These are phyloP conservation scores for Physcomitrium patens DNA, from an alignment of 225 moss, liverwort and hornwort species.

Conservation along the genomic window DNA sequence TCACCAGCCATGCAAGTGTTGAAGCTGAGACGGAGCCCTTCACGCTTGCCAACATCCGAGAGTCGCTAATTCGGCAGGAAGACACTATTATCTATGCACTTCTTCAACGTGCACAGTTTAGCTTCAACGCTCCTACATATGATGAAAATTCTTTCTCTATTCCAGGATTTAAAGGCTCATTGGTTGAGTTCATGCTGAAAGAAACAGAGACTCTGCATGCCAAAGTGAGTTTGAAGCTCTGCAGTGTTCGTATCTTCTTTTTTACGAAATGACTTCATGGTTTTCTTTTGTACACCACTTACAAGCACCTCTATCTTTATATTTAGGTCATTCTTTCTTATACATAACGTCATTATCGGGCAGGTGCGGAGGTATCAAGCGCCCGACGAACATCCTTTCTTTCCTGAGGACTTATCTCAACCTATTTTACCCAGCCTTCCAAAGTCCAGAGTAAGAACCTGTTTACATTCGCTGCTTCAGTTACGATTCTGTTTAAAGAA, in stretches of 20 bases:
- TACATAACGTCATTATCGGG: constrained; percentile 19
- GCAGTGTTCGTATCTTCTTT: background rate
- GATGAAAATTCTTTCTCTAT: constrained; percentile 58
- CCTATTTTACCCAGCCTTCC: constrained; percentile 65
- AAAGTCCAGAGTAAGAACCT: constrained; percentile 54
- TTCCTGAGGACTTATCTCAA: constrained; percentile 64
- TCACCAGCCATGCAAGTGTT: constrained; percentile 38
- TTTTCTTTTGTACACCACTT: background rate
- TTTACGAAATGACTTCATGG: background rate
- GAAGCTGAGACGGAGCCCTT: constrained; percentile 52
- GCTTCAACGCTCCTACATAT: constrained; percentile 78
- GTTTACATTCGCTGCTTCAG: constrained; percentile 14
- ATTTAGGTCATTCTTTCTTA: constrained; percentile 25
- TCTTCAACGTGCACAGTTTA: constrained; percentile 82
- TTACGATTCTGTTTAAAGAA: background rate
- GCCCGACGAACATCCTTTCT: constrained; percentile 91
- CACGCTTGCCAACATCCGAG: constrained; percentile 69
- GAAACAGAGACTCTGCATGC: constrained; percentile 87
- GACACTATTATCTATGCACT: constrained; percentile 86
- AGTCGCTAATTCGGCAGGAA: constrained; percentile 90
- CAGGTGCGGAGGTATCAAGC: constrained; percentile 85
- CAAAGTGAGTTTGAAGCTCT: constrained; percentile 54
- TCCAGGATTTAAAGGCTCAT: constrained; percentile 66
- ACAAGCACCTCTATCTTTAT: background rate
- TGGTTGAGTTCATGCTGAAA: constrained; percentile 75